phyloP scores from a whole-genome alignment of 495 filamentous ascomycete species.

The Paragyromitra xinjiangensis region DNA sequence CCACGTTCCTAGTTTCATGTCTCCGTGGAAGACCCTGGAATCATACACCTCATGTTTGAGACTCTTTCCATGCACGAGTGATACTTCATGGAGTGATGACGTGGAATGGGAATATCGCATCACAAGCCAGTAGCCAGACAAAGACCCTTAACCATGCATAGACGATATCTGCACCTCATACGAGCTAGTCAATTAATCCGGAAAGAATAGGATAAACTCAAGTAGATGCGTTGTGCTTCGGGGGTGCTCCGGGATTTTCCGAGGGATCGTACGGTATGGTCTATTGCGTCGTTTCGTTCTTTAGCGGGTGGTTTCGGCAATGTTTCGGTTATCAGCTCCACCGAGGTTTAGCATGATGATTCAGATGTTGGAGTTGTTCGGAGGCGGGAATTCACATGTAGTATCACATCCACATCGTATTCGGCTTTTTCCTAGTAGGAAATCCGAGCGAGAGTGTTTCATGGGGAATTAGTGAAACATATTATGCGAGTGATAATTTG shows the following conservation, averaged over 20 bases:
- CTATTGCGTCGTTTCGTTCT: not conserved
- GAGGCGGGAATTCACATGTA: not conserved
- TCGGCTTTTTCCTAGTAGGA: not conserved
- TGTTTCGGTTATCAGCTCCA: not conserved
- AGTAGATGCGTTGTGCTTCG: not conserved
- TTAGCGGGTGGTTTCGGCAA: not conserved
- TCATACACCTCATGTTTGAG: no score
- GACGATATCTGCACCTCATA: not conserved
- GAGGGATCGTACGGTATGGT: not conserved
- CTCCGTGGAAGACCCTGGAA: no score
- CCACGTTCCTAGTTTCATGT: no score
- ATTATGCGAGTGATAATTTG: constrained; percentile 13
- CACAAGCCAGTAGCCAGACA: not conserved
- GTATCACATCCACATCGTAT: not conserved
- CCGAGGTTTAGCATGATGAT: not conserved
- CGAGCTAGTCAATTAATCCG: not conserved
- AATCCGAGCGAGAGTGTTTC: no score
- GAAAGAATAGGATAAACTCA: constrained; percentile 3
- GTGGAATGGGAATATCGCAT: not conserved
- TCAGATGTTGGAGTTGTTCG: not conserved
- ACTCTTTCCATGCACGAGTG: not conserved
- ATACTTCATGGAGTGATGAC: not conserved
- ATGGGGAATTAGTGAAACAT: not conserved
- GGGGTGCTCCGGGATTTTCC: not conserved
- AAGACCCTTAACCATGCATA: not conserved